Conservation (phyloP, 371 early-diverging fungal genomes). For the Blastocladiella emersonii region DNA sequence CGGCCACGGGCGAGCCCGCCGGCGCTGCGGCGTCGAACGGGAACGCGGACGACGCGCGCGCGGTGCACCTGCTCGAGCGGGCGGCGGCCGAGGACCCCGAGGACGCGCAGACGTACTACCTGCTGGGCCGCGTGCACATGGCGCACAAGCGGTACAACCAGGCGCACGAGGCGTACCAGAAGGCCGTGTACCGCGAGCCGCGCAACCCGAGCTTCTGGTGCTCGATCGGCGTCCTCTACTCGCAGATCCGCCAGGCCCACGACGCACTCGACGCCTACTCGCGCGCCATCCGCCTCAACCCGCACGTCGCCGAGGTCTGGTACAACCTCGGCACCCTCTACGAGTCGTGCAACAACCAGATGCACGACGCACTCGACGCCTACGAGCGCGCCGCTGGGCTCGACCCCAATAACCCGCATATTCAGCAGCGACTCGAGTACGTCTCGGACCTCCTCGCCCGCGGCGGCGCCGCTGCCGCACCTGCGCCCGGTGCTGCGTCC, state of each 20-base stretch:
- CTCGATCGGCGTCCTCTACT: constrained; percentile 95
- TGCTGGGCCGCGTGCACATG: constrained; percentile 94
- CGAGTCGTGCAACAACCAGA: constrained; percentile 94
- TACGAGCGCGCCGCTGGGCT: constrained; percentile 85
- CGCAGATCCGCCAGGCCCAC: constrained; percentile 86
- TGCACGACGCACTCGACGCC: constrained; percentile 91
- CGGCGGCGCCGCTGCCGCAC: neutral
- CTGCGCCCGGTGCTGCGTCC: too few species aligned
- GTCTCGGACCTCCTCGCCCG: neutral
- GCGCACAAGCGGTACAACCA: constrained; percentile 84
- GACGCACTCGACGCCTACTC: constrained; percentile 96
- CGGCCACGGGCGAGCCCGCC: neutral
- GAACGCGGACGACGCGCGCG: neutral
- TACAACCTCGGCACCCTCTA: constrained; percentile 90
- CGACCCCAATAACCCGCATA: constrained; percentile 53
- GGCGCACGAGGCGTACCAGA: constrained; percentile 95
- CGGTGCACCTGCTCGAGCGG: neutral
- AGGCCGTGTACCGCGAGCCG: constrained; percentile 90
- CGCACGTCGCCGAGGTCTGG: constrained; percentile 95
- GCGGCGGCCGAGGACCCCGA: constrained; percentile 35
- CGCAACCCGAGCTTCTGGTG: constrained; percentile 96
- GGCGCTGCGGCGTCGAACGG: constrained; percentile 16
- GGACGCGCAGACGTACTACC: constrained; percentile 92
- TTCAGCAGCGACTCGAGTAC: neutral
- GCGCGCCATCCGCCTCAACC: constrained; percentile 84